phyloP scores from a whole-genome alignment of 139 green algal genomes.

The Micromonas pusilla region DNA sequence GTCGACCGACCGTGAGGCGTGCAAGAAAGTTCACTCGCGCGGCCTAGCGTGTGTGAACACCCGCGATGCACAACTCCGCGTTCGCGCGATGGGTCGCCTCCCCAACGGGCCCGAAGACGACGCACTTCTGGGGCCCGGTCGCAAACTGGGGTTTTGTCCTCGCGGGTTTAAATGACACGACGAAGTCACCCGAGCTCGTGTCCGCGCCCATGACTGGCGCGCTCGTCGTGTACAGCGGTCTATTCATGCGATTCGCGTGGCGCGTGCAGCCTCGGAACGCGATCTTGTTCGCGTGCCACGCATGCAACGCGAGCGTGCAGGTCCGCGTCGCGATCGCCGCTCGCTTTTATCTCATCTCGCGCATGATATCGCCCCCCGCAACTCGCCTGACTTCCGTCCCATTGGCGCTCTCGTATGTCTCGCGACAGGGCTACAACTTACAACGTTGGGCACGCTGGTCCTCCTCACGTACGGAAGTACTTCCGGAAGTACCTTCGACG shows the following conservation, averaged over 20 bases:
- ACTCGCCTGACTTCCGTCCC: no score
- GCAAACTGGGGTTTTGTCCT: slow-evolving; percentile 78
- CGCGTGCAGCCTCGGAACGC: slow-evolving; percentile 67
- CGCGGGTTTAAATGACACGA: slow-evolving; percentile 59
- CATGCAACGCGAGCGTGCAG: slow-evolving; percentile 68
- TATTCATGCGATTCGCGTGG: slow-evolving; percentile 86
- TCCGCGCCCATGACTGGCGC: slow-evolving; percentile 70
- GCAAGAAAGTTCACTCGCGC: no score
- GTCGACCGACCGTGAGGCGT: no score
- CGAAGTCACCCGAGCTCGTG: slow-evolving; percentile 58
- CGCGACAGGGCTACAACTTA: slow-evolving; percentile 52
- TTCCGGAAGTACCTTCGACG: no score
- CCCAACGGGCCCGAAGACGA: slow-evolving; percentile 56
- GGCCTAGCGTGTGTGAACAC: no score
- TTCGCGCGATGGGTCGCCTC: slow-evolving; percentile 39
- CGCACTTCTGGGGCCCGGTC: slow-evolving; percentile 75
- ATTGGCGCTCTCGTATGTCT: slow-evolving; percentile 51
- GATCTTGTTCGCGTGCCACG: slow-evolving; percentile 71
- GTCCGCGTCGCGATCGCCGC: slow-evolving; percentile 1
- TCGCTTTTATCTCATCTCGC: background rate
- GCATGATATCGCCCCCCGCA: background rate
- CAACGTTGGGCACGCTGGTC: slow-evolving; percentile 31
- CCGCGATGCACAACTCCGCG: no score
- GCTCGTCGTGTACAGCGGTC: slow-evolving; percentile 67
- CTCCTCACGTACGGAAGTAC: no score